Evolutionary conservation across 2,329 filamentous ascomycete genomes (phyloP).

Genomic region (Fusarium domesticum): DNA sequence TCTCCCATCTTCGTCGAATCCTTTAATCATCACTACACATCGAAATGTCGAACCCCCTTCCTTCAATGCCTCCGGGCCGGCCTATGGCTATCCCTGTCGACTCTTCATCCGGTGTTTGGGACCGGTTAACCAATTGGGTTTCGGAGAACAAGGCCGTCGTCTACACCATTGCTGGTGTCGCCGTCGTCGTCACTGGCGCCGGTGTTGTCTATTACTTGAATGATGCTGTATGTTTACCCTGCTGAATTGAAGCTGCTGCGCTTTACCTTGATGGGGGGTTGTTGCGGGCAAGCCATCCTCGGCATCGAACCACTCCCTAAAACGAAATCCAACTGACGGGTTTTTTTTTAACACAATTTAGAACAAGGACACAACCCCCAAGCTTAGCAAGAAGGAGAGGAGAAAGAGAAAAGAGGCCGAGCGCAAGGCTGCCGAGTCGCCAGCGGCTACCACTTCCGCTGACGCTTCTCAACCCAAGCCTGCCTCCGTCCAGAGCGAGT

Average conservation of each 20-base stretch:
- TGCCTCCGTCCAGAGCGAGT: conserved; percentile 54
- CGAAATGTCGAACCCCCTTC: conserved; percentile 46
- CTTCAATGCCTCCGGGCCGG: conserved; percentile 47
- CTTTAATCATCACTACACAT: conserved; percentile 25
- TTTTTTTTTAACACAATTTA: conserved; percentile 35
- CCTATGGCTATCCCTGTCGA: conserved; percentile 49
- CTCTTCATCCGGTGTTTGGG: conserved; percentile 72
- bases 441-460: conserved; percentile 35
- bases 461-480: conserved; percentile 44
- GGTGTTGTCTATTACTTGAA: conserved; percentile 89
- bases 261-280: conserved; percentile 5
- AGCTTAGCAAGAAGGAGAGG: conserved; percentile 85
- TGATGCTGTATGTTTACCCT: conserved; percentile 48
- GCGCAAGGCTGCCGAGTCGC: conserved; percentile 51
- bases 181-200: conserved; percentile 84
- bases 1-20: conserved; percentile 21
- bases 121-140: conserved; percentile 86
- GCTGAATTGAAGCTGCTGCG: conserved; percentile 4
- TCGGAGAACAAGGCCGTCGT: conserved; percentile 94
- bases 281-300: conserved; percentile 3
- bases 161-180: conserved; percentile 94
- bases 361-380: conserved; percentile 54
- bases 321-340: conserved; percentile 14
- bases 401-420: conserved; percentile 81
- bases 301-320: conserved; percentile 20